These are phyloP conservation scores for Limnomonas spitsbergensis DNA, from an alignment of 139 green algal species.

Conservation along the genomic window DNA sequence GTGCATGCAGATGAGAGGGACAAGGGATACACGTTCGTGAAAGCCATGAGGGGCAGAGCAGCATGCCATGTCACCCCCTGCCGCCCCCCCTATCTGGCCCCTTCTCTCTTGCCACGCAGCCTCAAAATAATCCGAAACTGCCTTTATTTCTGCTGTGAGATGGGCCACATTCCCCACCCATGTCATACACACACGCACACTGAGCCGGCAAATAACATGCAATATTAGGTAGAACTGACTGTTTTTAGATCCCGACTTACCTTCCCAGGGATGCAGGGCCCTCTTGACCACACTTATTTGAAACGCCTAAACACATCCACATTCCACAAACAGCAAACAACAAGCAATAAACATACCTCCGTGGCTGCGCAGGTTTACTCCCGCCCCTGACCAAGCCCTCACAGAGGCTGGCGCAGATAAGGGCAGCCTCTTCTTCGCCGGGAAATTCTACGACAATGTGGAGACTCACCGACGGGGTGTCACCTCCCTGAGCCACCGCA, in stretches of 20 bases:
- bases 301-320: background rate
- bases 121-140: background rate
- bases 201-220: background rate
- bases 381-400: background rate
- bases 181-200: too few relatives aligned
- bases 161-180: too few relatives aligned
- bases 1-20: background rate
- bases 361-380: background rate
- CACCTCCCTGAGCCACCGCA: slow-evolving; percentile 5
- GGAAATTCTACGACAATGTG: slow-evolving; percentile 8
- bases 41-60: background rate
- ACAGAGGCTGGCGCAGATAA: background rate
- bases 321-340: background rate
- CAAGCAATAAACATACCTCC: background rate
- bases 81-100: too few relatives aligned
- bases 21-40: background rate
- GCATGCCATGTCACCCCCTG: background rate
- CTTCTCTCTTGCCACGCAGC: too few relatives aligned
- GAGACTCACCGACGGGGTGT: background rate
- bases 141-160: background rate
- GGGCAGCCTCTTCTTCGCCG: background rate
- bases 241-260: background rate
- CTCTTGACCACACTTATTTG: too few relatives aligned
- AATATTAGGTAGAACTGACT: background rate
- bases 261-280: too few relatives aligned